A percentile compares a stretch with the other conserved stretches of the same genome.
phyloP scores from a whole-genome alignment of 2,329 filamentous ascomycete species.

The Sphaerostilbella broomeana region DNA sequence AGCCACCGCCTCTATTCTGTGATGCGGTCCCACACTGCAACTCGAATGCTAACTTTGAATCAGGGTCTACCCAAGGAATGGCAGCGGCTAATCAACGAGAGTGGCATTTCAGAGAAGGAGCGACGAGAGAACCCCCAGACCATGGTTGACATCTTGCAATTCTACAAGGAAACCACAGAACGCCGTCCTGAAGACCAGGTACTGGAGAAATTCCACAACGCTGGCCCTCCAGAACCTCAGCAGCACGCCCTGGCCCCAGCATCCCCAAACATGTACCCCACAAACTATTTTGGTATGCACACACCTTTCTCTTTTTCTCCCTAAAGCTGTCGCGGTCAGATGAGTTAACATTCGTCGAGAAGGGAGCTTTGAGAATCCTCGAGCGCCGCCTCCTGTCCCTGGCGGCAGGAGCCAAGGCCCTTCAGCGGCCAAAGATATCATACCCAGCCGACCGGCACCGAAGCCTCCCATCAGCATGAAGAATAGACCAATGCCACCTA shows the following conservation, averaged over 20 bases:
- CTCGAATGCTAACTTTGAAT: slow-evolving; percentile 15
- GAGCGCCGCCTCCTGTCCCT: slow-evolving; percentile 85
- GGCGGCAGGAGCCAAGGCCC: slow-evolving; percentile 40
- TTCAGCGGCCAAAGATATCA: slow-evolving; percentile 42
- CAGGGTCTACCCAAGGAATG: slow-evolving; percentile 95
- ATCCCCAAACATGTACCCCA: slow-evolving; percentile 48
- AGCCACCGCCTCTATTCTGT: slow-evolving; percentile 14
- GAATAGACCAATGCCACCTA: slow-evolving; percentile 48
- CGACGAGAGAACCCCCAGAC: slow-evolving; percentile 93
- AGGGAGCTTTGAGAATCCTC: slow-evolving; percentile 95
- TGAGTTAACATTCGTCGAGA: slow-evolving; percentile 70
- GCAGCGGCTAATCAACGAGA: slow-evolving; percentile 92
- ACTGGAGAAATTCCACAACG: slow-evolving; percentile 94
- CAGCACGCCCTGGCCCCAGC: slow-evolving; percentile 38
- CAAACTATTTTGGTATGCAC: slow-evolving; percentile 52
- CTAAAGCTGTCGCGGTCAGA: slow-evolving; percentile 48
- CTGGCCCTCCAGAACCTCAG: slow-evolving; percentile 52
- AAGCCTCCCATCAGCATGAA: slow-evolving; percentile 68
- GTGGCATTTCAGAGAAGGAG: slow-evolving; percentile 92
- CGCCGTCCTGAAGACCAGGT: slow-evolving; percentile 74
- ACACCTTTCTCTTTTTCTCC: slow-evolving; percentile 59
- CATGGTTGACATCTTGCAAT: slow-evolving; percentile 90
- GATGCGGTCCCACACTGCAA: not conserved
- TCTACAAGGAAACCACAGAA: slow-evolving; percentile 92
- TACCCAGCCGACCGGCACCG: slow-evolving; percentile 80